Evolutionary conservation across 805 yeast genomes (phyloP).

Genomic region (Yarrowia bubula): DNA sequence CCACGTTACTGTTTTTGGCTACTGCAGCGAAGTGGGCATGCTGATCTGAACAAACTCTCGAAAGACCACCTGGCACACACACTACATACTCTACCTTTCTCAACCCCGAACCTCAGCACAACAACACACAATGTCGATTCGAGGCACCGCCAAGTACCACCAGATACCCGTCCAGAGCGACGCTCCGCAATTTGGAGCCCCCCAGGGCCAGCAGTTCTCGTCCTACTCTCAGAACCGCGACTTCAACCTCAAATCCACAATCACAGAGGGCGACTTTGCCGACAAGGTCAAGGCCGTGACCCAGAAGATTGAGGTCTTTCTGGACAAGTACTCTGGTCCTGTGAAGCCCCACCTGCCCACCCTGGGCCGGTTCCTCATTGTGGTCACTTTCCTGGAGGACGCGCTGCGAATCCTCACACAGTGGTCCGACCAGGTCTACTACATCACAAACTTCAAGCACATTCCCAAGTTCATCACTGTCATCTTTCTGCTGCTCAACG

Average conservation of each 20-base stretch:
- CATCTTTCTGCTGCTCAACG: constrained; percentile 62
- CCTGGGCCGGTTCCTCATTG: constrained; percentile 84
- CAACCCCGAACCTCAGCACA: neutral
- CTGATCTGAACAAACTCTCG: constrained; percentile 27
- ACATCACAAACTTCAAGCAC: constrained; percentile 74
- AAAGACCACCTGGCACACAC: constrained; percentile 26
- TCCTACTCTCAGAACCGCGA: constrained; percentile 25
- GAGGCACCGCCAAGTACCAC: constrained; percentile 27
- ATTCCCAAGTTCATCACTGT: constrained; percentile 74
- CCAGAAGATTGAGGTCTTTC: constrained; percentile 36
- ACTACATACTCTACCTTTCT: constrained; percentile 6
- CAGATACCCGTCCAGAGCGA: constrained; percentile 28
- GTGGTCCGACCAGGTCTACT: constrained; percentile 89
- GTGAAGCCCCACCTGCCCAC: constrained; percentile 61
- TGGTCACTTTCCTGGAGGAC: constrained; percentile 92
- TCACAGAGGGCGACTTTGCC: constrained; percentile 22
- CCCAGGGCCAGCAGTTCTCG: constrained; percentile 35
- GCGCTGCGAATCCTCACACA: constrained; percentile 77
- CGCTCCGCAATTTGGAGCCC: constrained; percentile 27
- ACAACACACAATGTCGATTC: constrained; percentile 18
- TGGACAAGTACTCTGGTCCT: constrained; percentile 40
- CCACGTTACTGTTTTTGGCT: constrained; percentile 13
- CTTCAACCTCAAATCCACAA: constrained; percentile 24
- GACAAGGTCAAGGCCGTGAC: constrained; percentile 32
- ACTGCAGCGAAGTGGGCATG: constrained; percentile 27